A percentile compares a stretch with the other conserved stretches of the same genome.
Conservation (phyloP, 2,329 filamentous ascomycete species). For the Colletotrichum cordylinicola region DNA sequence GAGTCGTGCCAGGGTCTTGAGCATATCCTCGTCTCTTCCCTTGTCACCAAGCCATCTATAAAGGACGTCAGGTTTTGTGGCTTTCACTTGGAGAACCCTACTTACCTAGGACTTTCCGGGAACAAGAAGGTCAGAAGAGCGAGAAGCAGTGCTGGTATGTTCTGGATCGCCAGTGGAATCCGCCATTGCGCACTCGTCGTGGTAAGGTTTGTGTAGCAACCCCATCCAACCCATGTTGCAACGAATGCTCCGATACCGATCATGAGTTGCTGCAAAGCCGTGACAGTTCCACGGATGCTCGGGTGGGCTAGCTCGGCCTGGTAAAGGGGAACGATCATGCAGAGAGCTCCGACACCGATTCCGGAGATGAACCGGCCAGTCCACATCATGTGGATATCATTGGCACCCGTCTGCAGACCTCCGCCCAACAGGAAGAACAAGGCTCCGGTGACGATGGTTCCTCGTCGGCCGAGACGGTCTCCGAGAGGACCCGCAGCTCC, state of each 20-base stretch:
- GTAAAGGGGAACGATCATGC: conserved; percentile 63
- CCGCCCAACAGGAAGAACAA: conserved; percentile 73
- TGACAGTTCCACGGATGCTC: conserved; percentile 76
- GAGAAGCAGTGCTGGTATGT: conserved; percentile 69
- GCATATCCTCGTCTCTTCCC: conserved; percentile 65
- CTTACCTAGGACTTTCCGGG: conserved; percentile 65
- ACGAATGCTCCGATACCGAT: conserved; percentile 75
- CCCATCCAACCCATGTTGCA: conserved; percentile 64
- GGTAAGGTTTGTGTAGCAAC: conserved; percentile 32
- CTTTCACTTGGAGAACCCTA: accelerated
- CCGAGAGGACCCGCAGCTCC: conserved; percentile 79
- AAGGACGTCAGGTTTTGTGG: background rate
- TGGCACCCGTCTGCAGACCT: conserved; percentile 72
- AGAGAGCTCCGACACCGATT: conserved; percentile 53
- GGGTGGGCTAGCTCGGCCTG: conserved; percentile 82
- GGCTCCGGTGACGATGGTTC: conserved; percentile 75
- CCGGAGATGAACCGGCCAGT: conserved; percentile 74
- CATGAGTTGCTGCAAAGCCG: conserved; percentile 83
- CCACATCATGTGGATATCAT: conserved; percentile 65
- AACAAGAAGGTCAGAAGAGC: conserved; percentile 71
- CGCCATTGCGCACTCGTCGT: conserved; percentile 37
- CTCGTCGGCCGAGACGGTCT: conserved; percentile 75
- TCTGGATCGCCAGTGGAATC: conserved; percentile 66
- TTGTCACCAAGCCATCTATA: conserved; percentile 75
- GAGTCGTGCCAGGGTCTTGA: conserved; percentile 69